Evolutionary conservation across 345 rosid species (phyloP).

Genomic region (Anacardium occidentale): DNA sequence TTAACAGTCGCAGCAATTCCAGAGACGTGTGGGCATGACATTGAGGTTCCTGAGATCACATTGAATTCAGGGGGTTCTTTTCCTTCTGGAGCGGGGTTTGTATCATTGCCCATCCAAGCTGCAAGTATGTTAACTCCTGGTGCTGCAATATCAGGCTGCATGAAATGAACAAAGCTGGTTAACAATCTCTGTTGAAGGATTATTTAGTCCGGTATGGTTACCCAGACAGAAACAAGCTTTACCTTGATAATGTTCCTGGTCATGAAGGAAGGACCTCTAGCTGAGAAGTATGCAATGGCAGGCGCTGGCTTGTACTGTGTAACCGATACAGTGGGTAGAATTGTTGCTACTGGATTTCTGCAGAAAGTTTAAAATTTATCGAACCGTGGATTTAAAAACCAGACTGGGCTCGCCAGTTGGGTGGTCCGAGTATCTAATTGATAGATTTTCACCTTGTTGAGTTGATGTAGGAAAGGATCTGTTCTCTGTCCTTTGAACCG

Average conservation of each 20-base stretch:
- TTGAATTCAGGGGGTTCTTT: conserved; percentile 46
- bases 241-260: conserved; percentile 77
- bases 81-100: conserved; percentile 30
- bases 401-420: too few relatives aligned
- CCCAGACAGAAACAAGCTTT: conserved; percentile 12
- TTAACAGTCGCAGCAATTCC: conserved; percentile 62
- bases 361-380: background rate
- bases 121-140: conserved; percentile 79
- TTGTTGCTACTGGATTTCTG: conserved; percentile 72
- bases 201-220: background rate
- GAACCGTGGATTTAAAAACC: too few relatives aligned
- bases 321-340: conserved; percentile 49
- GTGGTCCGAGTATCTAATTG: too few relatives aligned
- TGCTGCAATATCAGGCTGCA: conserved; percentile 87
- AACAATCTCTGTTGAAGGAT: background rate
- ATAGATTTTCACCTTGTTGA: conserved; percentile 50
- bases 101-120: conserved; percentile 69
- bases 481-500: conserved; percentile 48
- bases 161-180: background rate
- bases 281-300: conserved; percentile 58
- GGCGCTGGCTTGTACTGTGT: conserved; percentile 70
- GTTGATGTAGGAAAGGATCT: conserved; percentile 59
- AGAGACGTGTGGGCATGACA: conserved; percentile 81
- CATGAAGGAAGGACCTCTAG: conserved; percentile 70
- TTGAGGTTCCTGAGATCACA: conserved; percentile 75